Evolutionary conservation across 2,329 filamentous ascomycete genomes (phyloP).

Genomic region (Trichoderma oligosporum): DNA sequence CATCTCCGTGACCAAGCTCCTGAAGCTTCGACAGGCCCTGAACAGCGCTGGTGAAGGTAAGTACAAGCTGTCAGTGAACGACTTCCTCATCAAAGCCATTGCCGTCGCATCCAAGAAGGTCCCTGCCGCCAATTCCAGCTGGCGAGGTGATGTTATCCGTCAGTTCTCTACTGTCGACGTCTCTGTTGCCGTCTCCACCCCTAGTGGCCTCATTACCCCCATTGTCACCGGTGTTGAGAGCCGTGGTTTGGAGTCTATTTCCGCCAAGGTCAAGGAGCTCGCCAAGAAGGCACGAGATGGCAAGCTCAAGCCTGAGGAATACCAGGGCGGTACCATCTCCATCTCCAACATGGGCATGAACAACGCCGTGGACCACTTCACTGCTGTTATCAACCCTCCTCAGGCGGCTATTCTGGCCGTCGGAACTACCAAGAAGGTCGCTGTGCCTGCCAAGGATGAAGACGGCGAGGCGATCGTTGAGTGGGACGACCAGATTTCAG

Average conservation of each 20-base stretch:
- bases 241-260: constrained; percentile 86
- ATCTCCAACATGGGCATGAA: constrained; percentile 99
- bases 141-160: constrained; percentile 85
- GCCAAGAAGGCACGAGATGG: constrained; percentile 93
- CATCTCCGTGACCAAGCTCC: constrained; percentile 88
- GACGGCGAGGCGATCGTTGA: constrained; percentile 71
- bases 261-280: constrained; percentile 86
- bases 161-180: constrained; percentile 93
- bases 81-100: constrained; percentile 97
- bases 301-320: constrained; percentile 99
- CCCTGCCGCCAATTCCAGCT: constrained; percentile 91
- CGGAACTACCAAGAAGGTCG: constrained; percentile 92
- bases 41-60: constrained; percentile 85
- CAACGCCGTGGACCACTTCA: constrained; percentile 90
- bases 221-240: constrained; percentile 88
- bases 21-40: constrained; percentile 91
- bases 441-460: constrained; percentile 78
- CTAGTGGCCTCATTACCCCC: constrained; percentile 90
- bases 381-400: constrained; percentile 97
- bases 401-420: constrained; percentile 94
- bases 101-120: constrained; percentile 87
- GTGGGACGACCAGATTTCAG: constrained; percentile 96
- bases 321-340: constrained; percentile 97
- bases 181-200: constrained; percentile 91
- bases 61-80: constrained; percentile 99